Evolutionary conservation across 495 filamentous ascomycete species (phyloP).

Genomic region (Pyronema domesticum): DNA sequence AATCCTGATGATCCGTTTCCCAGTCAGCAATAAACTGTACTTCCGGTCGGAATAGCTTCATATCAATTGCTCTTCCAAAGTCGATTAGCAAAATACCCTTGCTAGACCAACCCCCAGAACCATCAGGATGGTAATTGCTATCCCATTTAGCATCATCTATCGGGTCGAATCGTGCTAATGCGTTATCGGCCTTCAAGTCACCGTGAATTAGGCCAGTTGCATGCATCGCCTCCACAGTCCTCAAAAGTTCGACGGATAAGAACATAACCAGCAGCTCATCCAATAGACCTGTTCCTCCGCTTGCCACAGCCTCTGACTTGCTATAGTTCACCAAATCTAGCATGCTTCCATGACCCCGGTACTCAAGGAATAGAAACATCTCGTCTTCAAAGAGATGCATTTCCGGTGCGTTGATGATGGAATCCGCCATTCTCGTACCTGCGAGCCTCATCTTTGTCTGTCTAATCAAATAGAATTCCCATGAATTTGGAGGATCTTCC

Average conservation of each 20-base stretch:
- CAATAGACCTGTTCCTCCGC: conserved; percentile 42
- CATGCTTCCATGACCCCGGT: conserved; percentile 74
- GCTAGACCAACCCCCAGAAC: conserved; percentile 54
- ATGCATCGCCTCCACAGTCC: conserved; percentile 78
- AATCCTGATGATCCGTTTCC: conserved; percentile 68
- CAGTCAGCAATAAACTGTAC: conserved; percentile 92
- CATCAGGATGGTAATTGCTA: conserved; percentile 44
- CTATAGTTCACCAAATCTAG: conserved; percentile 83
- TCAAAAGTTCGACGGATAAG: conserved; percentile 77
- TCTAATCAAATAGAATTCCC: conserved; percentile 96
- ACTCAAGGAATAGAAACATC: conserved; percentile 72
- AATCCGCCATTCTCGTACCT: conserved; percentile 48
- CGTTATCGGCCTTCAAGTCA: conserved; percentile 90
- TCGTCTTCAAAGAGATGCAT: conserved; percentile 78
- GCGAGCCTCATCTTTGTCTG: conserved; percentile 57
- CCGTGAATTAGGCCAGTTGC: conserved; percentile 66
- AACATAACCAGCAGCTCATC: conserved; percentile 88
- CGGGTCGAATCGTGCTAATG: conserved; percentile 64
- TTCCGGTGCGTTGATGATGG: conserved; percentile 64
- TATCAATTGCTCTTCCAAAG: conserved; percentile 88
- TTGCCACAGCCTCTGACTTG: conserved; percentile 40
- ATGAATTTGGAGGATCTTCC: conserved; percentile 65
- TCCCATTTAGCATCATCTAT: conserved; percentile 30
- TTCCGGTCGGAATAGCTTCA: conserved; percentile 56
- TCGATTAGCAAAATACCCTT: conserved; percentile 81